Conservation (phyloP, 352 stramenopile species). For the Pythium dissotocum region DNA sequence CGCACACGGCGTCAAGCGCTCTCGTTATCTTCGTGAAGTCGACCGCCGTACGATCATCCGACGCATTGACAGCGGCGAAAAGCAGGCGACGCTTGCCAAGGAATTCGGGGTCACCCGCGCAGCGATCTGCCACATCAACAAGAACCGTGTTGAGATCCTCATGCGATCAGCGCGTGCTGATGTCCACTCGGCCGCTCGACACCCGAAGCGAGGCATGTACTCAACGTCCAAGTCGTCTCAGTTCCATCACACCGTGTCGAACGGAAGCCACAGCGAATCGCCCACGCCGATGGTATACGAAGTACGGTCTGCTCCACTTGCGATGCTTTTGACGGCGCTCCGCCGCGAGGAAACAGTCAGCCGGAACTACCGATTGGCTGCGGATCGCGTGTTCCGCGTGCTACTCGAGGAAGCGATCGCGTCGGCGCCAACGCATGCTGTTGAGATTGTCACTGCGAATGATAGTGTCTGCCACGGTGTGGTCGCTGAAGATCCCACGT, state of each 20-base stretch:
- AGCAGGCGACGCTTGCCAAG: conserved; percentile 39
- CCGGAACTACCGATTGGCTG: conserved; percentile 16
- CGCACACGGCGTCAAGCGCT: conserved; percentile 18
- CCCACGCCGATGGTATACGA: conserved; percentile 27
- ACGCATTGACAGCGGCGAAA: conserved; percentile 38
- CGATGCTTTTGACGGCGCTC: conserved; percentile 29
- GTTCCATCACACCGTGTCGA: conserved; percentile 3
- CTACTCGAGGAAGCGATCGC: conserved; percentile 36
- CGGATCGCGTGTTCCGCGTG: conserved; percentile 30
- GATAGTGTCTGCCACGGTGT: conserved; percentile 16
- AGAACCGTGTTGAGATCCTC: conserved; percentile 45
- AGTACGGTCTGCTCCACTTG: conserved; percentile 25
- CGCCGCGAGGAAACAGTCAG: conserved; percentile 12
- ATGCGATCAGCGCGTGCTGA: conserved; percentile 28
- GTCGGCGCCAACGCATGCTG: conserved; percentile 14
- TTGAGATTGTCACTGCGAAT: conserved; percentile 23
- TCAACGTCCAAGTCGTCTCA: conserved; percentile 28
- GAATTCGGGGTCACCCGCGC: conserved; percentile 41
- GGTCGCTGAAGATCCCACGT: conserved; percentile 13
- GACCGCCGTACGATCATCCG: conserved; percentile 36
- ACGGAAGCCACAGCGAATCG: conserved; percentile 2
- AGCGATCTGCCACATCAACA: conserved; percentile 46
- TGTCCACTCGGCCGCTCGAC: conserved; percentile 20
- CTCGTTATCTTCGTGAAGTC: conserved; percentile 28
- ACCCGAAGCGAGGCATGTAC: conserved; percentile 33